Base-by-base conservation (phyloP, 768 basidiomycete genomes). In the Paxillus ammoniavirescens region DNA sequence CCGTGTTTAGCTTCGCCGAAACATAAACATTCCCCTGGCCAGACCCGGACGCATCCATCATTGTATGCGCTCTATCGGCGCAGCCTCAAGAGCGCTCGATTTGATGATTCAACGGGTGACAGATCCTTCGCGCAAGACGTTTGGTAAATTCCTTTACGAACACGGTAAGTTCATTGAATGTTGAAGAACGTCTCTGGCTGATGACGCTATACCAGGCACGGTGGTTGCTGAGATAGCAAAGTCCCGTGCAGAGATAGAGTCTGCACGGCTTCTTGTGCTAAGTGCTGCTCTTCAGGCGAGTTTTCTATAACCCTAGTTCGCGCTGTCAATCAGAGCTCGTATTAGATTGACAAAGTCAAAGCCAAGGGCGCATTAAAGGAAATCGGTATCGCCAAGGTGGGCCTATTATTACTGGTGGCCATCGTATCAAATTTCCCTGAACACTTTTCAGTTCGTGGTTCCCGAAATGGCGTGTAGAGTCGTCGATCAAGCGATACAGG, bases 321-420 rank as follows among this genome's bases (percentile, higher is more conserved):
- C 5, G 7, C 42, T 4, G 14, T 13, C 0, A 23, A 51, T 15
- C 1, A 35, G 42, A 17, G 35, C 5, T 28, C 10, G 13, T 46
- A 23, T 35, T 60, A 94, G 88, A 93, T 98, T 58, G 97, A 99
- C 73, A 88, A 86, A 57, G 77, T 83, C 62, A 83, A 88, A 58
- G 91, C 97, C 2, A 99, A 98, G 70, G 94, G 92, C 30, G 97
- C 97, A 0, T 64, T 98, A 68, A 96, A 97, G 72, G 97, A 98
- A 70, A 98, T 99, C 62, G 95, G 93, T 21, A 91, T 98, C 55
- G 93, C 97, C 42, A 99, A 99, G 80, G 96, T 90, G 57, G 40
- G 73, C 12, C 54, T 21, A 31, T 48, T 49, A 28, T 15, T 7
- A 47, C 31, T 28, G 14, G 23, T 28, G 18, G 10, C 14, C 13